Conservation (phyloP, 176 grass and related monocot genomes). For the Areca catechu region DNA sequence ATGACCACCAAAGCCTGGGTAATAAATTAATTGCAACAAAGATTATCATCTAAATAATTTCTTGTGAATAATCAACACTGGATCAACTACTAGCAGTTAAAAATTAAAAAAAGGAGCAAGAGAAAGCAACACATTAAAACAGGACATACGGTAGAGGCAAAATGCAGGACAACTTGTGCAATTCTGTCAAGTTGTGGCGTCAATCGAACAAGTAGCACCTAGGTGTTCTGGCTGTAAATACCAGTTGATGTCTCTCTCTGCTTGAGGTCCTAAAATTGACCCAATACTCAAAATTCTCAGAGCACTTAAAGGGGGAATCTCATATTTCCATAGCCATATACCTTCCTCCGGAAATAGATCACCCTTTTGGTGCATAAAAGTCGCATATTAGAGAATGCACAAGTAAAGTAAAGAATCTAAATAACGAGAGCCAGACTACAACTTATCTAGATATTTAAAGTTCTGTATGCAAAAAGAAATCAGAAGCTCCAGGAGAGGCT, state of each 20-base stretch:
- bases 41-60: no score
- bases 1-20: conserved; percentile 67
- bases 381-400: conserved; percentile 4
- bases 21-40: background rate
- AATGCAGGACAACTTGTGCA: conserved; percentile 65
- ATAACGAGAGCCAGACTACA: no score
- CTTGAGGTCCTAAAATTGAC: conserved; percentile 67
- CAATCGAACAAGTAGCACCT: conserved; percentile 55
- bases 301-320: conserved; percentile 76
- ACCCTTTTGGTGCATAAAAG: conserved; percentile 51
- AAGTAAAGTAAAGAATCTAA: no score
- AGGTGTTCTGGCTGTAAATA: conserved; percentile 66
- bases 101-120: background rate
- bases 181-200: conserved; percentile 88
- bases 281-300: conserved; percentile 75
- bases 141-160: conserved; percentile 74
- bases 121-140: background rate
- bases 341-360: conserved; percentile 91
- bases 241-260: conserved; percentile 81
- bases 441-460: no score
- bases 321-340: conserved; percentile 84
- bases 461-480: no score
- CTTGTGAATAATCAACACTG: background rate
- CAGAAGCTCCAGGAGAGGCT: no score
- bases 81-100: background rate